A percentile compares a stretch with the other conserved stretches of the same genome.
These are phyloP conservation scores for Penicillium samsonianum DNA, from an alignment of 495 filamentous ascomycete genomes.

Conservation along the genomic window DNA sequence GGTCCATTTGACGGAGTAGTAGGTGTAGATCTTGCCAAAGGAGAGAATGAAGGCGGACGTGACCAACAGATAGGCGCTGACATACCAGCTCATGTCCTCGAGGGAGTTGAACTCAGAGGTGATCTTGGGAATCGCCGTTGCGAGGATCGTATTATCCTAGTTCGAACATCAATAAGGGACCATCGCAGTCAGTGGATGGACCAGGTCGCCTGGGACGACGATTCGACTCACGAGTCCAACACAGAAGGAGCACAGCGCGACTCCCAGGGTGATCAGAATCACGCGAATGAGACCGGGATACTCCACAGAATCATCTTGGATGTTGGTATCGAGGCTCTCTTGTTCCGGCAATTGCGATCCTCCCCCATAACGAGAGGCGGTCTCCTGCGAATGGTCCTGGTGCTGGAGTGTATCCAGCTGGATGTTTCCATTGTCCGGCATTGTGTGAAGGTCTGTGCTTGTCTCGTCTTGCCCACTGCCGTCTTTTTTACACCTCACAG, in stretches of 20 bases:
- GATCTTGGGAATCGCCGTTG: constrained; percentile 79
- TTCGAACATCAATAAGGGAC: neutral
- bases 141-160: constrained; percentile 74
- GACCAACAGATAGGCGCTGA: constrained; percentile 66
- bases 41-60: constrained; percentile 69
- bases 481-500: neutral
- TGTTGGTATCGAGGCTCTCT: neutral
- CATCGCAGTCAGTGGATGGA: constrained; percentile 2
- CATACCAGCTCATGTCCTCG: constrained; percentile 79
- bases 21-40: constrained; percentile 79
- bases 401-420: constrained; percentile 4
- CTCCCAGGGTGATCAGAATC: constrained; percentile 2
- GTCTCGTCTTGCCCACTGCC: constrained; percentile 1
- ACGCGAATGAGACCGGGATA: constrained; percentile 3
- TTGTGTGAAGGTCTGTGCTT: constrained; percentile 2
- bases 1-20: constrained; percentile 71
- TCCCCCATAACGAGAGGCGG: neutral
- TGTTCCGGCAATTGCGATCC: neutral
- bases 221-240: constrained; percentile 2
- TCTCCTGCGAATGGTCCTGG: neutral
- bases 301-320: constrained; percentile 1
- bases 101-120: constrained; percentile 76
- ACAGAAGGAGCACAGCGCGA: constrained; percentile 2
- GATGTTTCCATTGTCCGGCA: neutral
- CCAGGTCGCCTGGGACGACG: neutral